Percentiles rank a stretch among this genome's conserved stretches.
phyloP scores from a whole-genome alignment of 2,329 filamentous ascomycete species.

The Raffaelea ambrosiae region DNA sequence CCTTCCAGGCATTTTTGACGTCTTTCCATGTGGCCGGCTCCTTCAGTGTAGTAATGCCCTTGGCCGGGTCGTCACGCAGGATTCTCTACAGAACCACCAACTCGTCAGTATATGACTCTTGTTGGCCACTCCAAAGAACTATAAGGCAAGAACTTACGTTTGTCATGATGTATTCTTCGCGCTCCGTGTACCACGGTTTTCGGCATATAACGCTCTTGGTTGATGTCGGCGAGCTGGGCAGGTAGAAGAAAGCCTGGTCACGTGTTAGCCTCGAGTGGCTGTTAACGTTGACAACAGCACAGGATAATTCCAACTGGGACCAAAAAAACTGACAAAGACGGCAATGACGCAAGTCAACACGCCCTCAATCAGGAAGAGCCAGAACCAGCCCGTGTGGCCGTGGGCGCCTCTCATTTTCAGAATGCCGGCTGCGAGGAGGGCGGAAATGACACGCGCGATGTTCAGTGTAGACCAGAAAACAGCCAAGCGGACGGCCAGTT shows the following conservation, averaged over 20 bases:
- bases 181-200: constrained; percentile 57
- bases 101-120: too few relatives aligned
- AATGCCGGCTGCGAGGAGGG: constrained; percentile 35
- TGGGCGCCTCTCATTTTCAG: constrained; percentile 40
- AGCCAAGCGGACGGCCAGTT: constrained; percentile 57
- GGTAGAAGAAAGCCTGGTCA: constrained; percentile 43
- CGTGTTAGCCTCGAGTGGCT: background rate
- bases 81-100: constrained; percentile 25
- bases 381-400: constrained; percentile 46
- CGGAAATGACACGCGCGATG: constrained; percentile 34
- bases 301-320: too few relatives aligned
- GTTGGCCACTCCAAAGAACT: too few relatives aligned
- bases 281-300: too few relatives aligned
- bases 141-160: too few relatives aligned
- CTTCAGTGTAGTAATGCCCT: constrained; percentile 37
- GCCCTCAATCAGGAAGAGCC: constrained; percentile 37
- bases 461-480: constrained; percentile 56
- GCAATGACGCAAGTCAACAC: constrained; percentile 33
- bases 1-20: constrained; percentile 22
- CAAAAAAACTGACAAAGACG: constrained; percentile 26
- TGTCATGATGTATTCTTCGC: constrained; percentile 61
- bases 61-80: constrained; percentile 44
- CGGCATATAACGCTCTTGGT: constrained; percentile 54
- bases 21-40: constrained; percentile 33
- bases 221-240: constrained; percentile 55